Conservation (phyloP, 805 yeast species). For the Hanseniaspora taiwanica region DNA sequence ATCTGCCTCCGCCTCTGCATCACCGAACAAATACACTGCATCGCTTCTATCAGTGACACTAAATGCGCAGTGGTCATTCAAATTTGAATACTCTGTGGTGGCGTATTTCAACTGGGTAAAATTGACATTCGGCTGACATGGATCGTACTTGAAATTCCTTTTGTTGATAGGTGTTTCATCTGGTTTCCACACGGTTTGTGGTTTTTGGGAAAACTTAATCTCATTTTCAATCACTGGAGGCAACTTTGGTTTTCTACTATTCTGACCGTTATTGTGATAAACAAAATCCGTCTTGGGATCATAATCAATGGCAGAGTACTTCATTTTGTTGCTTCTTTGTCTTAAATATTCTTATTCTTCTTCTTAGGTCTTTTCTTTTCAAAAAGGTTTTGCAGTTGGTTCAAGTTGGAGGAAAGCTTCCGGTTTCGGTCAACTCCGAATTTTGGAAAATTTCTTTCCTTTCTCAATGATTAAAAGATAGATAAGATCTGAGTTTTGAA, state of each 20-base stretch:
- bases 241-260: background rate
- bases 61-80: background rate
- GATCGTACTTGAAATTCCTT: conserved; percentile 67
- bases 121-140: conserved; percentile 59
- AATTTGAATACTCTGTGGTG: conserved; percentile 53
- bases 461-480: too few relatives aligned
- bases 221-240: too few relatives aligned
- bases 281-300: background rate
- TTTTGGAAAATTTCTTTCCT: too few relatives aligned
- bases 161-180: conserved; percentile 44
- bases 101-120: conserved; percentile 48
- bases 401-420: too few relatives aligned
- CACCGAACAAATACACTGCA: conserved; percentile 1
- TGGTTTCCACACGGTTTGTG: background rate
- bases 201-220: too few relatives aligned
- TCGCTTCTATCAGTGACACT: conserved; percentile 2
- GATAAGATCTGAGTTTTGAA: too few relatives aligned
- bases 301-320: background rate
- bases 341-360: background rate
- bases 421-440: too few relatives aligned
- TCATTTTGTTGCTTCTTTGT: background rate
- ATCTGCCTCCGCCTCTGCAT: background rate
- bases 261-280: background rate
- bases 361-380: background rate
- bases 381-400: too few relatives aligned